phyloP scores from a whole-genome alignment of 257 asterid genomes.

The Solanum verrucosum region DNA sequence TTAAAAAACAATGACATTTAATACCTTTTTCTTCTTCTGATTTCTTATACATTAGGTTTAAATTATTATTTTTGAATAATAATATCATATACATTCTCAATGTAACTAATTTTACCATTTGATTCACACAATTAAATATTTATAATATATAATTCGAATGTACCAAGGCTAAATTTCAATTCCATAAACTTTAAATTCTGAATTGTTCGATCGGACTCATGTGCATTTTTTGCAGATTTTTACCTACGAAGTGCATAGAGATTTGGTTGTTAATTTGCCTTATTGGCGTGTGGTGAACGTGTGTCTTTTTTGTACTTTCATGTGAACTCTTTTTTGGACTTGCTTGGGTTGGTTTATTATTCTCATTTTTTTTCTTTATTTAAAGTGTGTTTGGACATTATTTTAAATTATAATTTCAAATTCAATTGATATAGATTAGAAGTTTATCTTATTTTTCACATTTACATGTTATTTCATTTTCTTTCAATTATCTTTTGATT shows the following conservation, averaged over 20 bases:
- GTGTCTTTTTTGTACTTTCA: neutral
- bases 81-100: neutral
- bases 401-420: too few relatives aligned
- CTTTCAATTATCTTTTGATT: too few relatives aligned
- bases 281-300: neutral
- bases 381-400: neutral
- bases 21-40: neutral
- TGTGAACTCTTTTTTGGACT: neutral
- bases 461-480: too few relatives aligned
- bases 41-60: neutral
- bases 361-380: neutral
- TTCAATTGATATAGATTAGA: too few relatives aligned
- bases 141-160: too few relatives aligned
- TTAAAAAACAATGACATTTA: neutral
- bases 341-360: neutral
- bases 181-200: too few relatives aligned
- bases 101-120: too few relatives aligned
- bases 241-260: too few relatives aligned
- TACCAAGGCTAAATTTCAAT: too few relatives aligned
- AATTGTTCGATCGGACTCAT: accelerated
- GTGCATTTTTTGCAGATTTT: too few relatives aligned
- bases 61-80: neutral
- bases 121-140: neutral
- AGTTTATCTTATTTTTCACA: too few relatives aligned
- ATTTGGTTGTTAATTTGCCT: too few relatives aligned